These are phyloP conservation scores for Bidens hawaiensis DNA, from an alignment of 140 eudicot species.

Conservation along the genomic window DNA sequence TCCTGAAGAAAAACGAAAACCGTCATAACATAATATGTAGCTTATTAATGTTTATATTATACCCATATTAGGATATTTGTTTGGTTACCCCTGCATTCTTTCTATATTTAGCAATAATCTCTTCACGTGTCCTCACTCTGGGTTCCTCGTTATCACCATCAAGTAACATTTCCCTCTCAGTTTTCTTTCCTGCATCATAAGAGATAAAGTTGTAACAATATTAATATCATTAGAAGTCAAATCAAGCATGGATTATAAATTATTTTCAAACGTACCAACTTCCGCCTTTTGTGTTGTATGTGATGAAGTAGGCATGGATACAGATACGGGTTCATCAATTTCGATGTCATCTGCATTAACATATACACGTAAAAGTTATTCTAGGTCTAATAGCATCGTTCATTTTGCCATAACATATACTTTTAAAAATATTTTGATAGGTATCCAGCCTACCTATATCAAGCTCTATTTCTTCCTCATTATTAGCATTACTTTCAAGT, in stretches of 20 bases:
- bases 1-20: constrained; percentile 48
- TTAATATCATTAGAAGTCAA: background rate
- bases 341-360: constrained; percentile 78
- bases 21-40: background rate
- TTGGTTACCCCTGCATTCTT: constrained; percentile 62
- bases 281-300: constrained; percentile 42
- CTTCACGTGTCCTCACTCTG: constrained; percentile 75
- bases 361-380: background rate
- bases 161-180: constrained; percentile 61
- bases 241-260: background rate
- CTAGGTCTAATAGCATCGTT: background rate
- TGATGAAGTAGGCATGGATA: constrained; percentile 52
- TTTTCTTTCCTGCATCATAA: constrained; percentile 48
- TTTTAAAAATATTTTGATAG: background rate
- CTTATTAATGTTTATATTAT: background rate
- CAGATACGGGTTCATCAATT: constrained; percentile 62
- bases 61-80: background rate
- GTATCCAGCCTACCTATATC: constrained; percentile 52
- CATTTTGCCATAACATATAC: background rate
- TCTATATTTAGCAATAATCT: constrained; percentile 80
- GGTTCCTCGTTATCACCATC: constrained; percentile 60
- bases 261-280: constrained; percentile 23
- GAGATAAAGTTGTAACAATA: background rate
- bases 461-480: constrained; percentile 50
- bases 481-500: constrained; percentile 26